Base-by-base conservation (phyloP, 305 asterid species). In the Plantago rigida region DNA sequence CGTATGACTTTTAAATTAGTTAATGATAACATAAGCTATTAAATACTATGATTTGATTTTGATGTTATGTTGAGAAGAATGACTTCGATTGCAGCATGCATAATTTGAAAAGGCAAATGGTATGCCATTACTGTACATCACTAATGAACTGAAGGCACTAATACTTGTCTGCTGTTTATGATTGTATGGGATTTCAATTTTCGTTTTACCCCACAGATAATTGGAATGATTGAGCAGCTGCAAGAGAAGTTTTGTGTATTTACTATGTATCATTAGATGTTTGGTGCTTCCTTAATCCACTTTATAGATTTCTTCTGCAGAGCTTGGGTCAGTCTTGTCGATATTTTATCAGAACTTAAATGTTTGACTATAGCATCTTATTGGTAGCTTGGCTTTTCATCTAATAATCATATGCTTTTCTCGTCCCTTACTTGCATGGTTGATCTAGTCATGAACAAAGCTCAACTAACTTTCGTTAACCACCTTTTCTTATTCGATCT, bases 371-470 rank as follows among this genome's bases (percentile, higher is more conserved):
- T 17, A 51, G 10, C 31, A 51, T 51, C 13, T 17, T 17, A 60
- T 64, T 48, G 36, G 68, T 45, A 45, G 11, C 2, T 63, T 2
- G 51, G 52, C 49, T 50, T 58, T 54, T 51, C 48, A 60, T 49
- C 17, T n/a, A 11, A 64, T 29, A 51, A n/a, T 46, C 15, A 53
- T 59, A 56, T 60, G 57, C 50, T 66, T 65, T 67, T 56, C 63
- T 59, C 54, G 24, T 11, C 10, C 50, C 28, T 42, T 51, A 42
- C 52, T 73, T 51, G 13, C 39, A 45, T 64, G 51, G 15, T 11
- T 54, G 22, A 39, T 26, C 46, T 13, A 39, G 7, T 57, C 36
- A 4, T 17, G 29, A 11, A 26, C 15, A 29, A 48, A 56, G 62
- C 70, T 51, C 45, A 48, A 49, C 24, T 34, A 12, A 39, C 48